These are phyloP conservation scores for Melanomma pulvis-pyrius DNA, from an alignment of 495 filamentous ascomycete species.

Conservation along the genomic window DNA sequence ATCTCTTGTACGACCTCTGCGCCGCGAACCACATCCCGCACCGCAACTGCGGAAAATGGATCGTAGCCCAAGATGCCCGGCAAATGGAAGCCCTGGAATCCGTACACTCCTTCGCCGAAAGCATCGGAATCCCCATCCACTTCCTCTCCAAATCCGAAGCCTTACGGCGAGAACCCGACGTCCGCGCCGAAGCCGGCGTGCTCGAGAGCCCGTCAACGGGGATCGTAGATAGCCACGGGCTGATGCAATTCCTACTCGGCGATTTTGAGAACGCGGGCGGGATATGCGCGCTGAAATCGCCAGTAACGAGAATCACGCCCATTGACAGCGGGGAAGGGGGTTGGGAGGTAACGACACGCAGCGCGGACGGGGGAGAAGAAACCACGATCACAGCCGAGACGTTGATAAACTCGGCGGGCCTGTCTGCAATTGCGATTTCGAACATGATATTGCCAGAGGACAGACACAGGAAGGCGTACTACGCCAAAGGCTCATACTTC, in stretches of 20 bases:
- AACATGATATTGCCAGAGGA: slow-evolving; percentile 76
- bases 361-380: slow-evolving; percentile 48
- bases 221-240: slow-evolving; percentile 83
- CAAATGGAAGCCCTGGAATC: slow-evolving; percentile 68
- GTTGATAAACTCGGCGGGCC: slow-evolving; percentile 83
- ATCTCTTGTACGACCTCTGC: slow-evolving; percentile 81
- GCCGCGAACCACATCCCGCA: slow-evolving; percentile 65
- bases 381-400: slow-evolving; percentile 68
- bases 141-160: slow-evolving; percentile 68
- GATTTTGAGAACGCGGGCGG: slow-evolving; percentile 78
- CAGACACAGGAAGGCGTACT: slow-evolving; percentile 65
- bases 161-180: slow-evolving; percentile 67
- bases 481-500: slow-evolving; percentile 96
- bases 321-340: slow-evolving; percentile 53
- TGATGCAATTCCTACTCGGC: slow-evolving; percentile 80
- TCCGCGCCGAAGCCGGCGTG: slow-evolving; percentile 68
- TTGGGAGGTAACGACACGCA: slow-evolving; percentile 58
- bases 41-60: slow-evolving; percentile 85
- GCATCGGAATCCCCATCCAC: slow-evolving; percentile 71
- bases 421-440: slow-evolving; percentile 72
- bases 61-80: slow-evolving; percentile 77
- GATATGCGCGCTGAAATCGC: slow-evolving; percentile 65
- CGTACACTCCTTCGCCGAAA: slow-evolving; percentile 66
- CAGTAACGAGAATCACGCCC: slow-evolving; percentile 62
- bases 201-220: slow-evolving; percentile 84